Evolutionary conservation across 495 filamentous ascomycete genomes (phyloP).

Genomic region (Xylaria longipes): DNA sequence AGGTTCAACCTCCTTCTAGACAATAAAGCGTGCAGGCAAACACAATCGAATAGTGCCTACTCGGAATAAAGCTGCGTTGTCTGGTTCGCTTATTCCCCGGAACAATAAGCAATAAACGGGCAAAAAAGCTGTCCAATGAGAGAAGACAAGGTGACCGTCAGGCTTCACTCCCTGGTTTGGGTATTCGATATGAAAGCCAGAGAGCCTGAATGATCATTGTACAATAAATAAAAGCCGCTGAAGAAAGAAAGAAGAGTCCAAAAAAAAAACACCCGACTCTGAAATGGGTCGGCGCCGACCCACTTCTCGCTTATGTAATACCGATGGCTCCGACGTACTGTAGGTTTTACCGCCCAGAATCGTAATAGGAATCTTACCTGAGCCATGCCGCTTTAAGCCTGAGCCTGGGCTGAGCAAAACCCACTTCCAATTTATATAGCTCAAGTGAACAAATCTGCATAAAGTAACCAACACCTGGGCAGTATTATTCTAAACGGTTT

Average conservation of each 20-base stretch:
- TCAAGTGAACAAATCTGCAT: too few relatives aligned
- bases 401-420: too few relatives aligned
- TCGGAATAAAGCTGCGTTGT: background rate
- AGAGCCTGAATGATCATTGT: slow-evolving; percentile 2
- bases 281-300: background rate
- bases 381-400: too few relatives aligned
- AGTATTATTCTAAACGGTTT: too few relatives aligned
- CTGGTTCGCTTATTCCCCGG: background rate
- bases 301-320: slow-evolving; percentile 6
- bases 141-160: background rate
- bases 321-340: background rate
- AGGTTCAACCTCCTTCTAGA: background rate
- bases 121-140: slow-evolving; percentile 5
- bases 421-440: too few relatives aligned
- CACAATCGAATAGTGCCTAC: background rate
- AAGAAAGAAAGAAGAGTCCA: background rate
- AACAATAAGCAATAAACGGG: background rate
- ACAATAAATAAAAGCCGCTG: background rate
- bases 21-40: background rate
- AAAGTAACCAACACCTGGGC: too few relatives aligned
- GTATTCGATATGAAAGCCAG: background rate
- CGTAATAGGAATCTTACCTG: too few relatives aligned
- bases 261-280: background rate
- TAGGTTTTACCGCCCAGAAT: too few relatives aligned
- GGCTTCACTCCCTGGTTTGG: background rate